A percentile compares a stretch with the other conserved stretches of the same genome.
These are phyloP conservation scores for Ilyonectria robusta DNA, from an alignment of 2,329 filamentous ascomycete genomes.

Conservation along the genomic window DNA sequence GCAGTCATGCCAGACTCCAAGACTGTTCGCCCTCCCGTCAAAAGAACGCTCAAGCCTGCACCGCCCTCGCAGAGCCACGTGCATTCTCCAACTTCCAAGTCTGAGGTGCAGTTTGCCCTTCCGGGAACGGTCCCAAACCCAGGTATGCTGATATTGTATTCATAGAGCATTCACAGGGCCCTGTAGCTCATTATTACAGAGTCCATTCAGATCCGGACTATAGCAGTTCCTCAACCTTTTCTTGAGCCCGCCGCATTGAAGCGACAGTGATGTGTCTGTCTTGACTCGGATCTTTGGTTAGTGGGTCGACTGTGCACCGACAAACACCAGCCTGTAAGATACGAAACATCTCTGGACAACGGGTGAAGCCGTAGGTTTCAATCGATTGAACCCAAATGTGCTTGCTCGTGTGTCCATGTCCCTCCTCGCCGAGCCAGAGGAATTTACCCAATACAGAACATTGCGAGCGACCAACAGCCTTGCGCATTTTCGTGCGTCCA, in stretches of 20 bases:
- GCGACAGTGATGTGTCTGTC: slow-evolving; percentile 23
- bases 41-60: slow-evolving; percentile 46
- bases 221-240: slow-evolving; percentile 53
- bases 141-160: slow-evolving; percentile 40
- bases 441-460: not conserved
- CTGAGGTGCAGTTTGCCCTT: slow-evolving; percentile 49
- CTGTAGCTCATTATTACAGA: slow-evolving; percentile 38
- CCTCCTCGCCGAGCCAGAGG: not conserved
- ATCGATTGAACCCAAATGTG: not conserved
- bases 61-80: slow-evolving; percentile 39
- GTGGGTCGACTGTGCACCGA: not conserved
- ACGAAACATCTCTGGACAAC: not conserved
- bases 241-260: slow-evolving; percentile 49
- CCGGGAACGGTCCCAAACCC: slow-evolving; percentile 46
- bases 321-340: not conserved
- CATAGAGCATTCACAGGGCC: not conserved
- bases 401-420: not conserved
- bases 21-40: slow-evolving; percentile 34
- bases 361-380: not conserved
- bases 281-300: not conserved
- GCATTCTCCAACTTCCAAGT: slow-evolving; percentile 44
- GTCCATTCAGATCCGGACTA: slow-evolving; percentile 46
- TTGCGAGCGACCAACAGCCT: not conserved
- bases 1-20: slow-evolving; percentile 39
- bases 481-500: not conserved